These are phyloP conservation scores for Aspergillus saccharolyticus DNA, from an alignment of 495 filamentous ascomycete species.

Conservation along the genomic window DNA sequence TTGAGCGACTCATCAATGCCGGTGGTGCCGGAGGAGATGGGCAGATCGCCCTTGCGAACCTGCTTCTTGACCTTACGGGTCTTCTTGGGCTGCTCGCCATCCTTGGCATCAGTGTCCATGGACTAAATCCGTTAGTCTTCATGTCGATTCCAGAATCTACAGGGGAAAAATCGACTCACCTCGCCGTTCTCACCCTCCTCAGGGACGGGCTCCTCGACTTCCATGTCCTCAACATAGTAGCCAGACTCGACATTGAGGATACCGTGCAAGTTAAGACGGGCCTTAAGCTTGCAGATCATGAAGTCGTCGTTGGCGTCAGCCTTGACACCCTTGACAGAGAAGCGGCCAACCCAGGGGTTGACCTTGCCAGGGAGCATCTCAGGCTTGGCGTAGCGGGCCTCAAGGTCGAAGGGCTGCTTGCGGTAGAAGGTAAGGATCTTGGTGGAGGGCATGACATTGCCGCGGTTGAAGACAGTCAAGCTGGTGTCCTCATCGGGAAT, in stretches of 20 bases:
- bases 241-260: constrained; percentile 94
- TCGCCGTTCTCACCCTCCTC: constrained; percentile 63
- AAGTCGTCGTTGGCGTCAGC: constrained; percentile 84
- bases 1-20: constrained; percentile 67
- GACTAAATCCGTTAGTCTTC: constrained; percentile 50
- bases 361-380: constrained; percentile 87
- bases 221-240: constrained; percentile 97
- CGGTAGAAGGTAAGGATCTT: constrained; percentile 99
- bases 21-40: constrained; percentile 75
- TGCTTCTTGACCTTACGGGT: constrained; percentile 99
- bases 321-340: constrained; percentile 88
- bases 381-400: constrained; percentile 87
- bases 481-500: constrained; percentile 98
- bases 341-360: constrained; percentile 91
- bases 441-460: constrained; percentile 95
- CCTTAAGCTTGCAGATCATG: constrained; percentile 99
- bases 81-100: constrained; percentile 78
- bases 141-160: not conserved
- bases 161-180: constrained; percentile 48
- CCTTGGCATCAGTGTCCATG: constrained; percentile 80
- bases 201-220: constrained; percentile 86
- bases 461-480: constrained; percentile 94
- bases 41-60: constrained; percentile 94
- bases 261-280: constrained; percentile 92
- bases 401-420: constrained; percentile 94